phyloP scores from a whole-genome alignment of 805 yeast species.

The Hemisphaericaspora nanyangensis region DNA sequence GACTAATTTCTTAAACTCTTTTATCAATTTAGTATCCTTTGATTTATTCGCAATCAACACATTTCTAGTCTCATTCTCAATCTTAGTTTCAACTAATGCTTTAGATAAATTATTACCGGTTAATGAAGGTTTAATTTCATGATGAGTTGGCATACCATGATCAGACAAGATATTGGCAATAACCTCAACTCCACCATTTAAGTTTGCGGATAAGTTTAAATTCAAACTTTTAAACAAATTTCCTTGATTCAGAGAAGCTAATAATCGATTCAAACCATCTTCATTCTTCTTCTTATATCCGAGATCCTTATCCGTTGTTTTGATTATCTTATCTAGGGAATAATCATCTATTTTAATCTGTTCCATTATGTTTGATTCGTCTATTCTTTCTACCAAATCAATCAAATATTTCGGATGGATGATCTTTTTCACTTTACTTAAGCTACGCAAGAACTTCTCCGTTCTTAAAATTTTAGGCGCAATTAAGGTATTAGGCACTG shows the following conservation, averaged over 20 bases:
- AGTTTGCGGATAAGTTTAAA: conserved; percentile 52
- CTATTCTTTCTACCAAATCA: conserved; percentile 33
- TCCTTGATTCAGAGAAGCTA: conserved; percentile 18
- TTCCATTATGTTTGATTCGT: conserved; percentile 11
- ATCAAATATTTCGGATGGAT: conserved; percentile 53
- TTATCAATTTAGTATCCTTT: conserved; percentile 32
- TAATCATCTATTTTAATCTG: conserved; percentile 28
- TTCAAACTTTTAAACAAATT: conserved; percentile 44
- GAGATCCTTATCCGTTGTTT: conserved; percentile 26
- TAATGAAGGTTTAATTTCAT: conserved; percentile 19
- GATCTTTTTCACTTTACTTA: conserved; percentile 53
- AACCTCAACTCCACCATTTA: conserved; percentile 58
- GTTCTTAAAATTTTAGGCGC: conserved; percentile 86
- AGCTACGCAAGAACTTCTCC: conserved; percentile 74
- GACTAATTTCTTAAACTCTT: conserved; percentile 14
- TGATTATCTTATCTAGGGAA: conserved; percentile 29
- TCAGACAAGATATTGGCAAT: conserved; percentile 54
- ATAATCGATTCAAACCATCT: conserved; percentile 16
- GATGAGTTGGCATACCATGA: conserved; percentile 48
- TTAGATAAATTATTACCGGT: conserved; percentile 4
- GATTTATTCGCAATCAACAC: conserved; percentile 29
- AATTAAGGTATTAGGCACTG: conserved; percentile 45
- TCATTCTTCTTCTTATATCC: conserved; percentile 14
- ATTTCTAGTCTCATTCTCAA: background rate
- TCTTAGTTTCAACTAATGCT: background rate